Evolutionary conservation across 148 eudicot species (phyloP).

Genomic region (Rhododendron henanense): DNA sequence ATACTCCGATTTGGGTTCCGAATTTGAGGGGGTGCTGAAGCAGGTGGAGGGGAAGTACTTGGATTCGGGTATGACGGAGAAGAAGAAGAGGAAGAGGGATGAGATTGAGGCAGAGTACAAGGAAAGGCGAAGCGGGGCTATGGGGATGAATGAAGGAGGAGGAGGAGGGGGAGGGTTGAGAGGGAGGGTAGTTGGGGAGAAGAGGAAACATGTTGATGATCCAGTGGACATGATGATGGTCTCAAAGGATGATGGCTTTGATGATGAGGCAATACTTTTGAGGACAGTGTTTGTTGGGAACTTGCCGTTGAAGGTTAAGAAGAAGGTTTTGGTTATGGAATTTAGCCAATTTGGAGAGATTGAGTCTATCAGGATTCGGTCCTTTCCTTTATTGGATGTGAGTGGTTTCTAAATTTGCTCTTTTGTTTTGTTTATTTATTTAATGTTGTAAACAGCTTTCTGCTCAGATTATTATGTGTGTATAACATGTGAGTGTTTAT

Average conservation of each 20-base stretch:
- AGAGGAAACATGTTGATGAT: conserved; percentile 63
- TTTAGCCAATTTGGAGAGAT: conserved; percentile 79
- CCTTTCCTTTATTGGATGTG: conserved; percentile 85
- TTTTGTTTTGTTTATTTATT: background rate
- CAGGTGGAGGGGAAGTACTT: conserved; percentile 5
- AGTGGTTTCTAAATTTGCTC: conserved; percentile 20
- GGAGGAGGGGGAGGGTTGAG: conserved; percentile 21
- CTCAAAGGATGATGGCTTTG: conserved; percentile 81
- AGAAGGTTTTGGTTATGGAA: conserved; percentile 65
- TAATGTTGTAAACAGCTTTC: background rate
- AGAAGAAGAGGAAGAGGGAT: conserved; percentile 84
- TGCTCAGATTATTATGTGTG: background rate
- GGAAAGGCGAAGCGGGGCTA: conserved; percentile 31
- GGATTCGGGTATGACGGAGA: conserved; percentile 8
- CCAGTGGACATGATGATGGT: conserved; percentile 43
- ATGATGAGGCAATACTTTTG: conserved; percentile 83
- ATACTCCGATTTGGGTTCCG: background rate
- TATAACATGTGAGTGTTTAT: background rate
- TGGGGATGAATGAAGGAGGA: conserved; percentile 18
- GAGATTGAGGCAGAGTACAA: conserved; percentile 78
- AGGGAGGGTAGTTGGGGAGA: conserved; percentile 48
- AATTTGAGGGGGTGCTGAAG: background rate
- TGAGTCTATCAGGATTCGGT: conserved; percentile 84
- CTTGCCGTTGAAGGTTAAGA: conserved; percentile 86
- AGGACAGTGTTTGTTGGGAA: conserved; percentile 96